Evolutionary conservation across 129 eudicot genomes (phyloP).

Genomic region (Ambrosia trifida): DNA sequence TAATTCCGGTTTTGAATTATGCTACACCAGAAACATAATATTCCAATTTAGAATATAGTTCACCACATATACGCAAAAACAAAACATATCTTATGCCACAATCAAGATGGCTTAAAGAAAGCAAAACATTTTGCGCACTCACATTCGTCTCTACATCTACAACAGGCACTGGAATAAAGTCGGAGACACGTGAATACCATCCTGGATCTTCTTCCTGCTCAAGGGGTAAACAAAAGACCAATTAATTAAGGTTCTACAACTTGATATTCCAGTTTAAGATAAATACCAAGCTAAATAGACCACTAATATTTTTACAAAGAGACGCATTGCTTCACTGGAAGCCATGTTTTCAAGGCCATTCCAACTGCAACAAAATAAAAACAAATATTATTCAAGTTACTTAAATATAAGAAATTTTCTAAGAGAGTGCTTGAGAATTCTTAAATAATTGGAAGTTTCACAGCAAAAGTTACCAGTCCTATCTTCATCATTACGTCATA

Average conservation of each 20-base stretch:
- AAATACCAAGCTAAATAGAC: slow-evolving; percentile 33
- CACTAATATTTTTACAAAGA: slow-evolving; percentile 93
- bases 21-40: slow-evolving; percentile 40
- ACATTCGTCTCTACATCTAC: slow-evolving; percentile 77
- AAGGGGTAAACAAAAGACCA: slow-evolving; percentile 14
- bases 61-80: background rate
- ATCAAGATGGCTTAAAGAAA: background rate
- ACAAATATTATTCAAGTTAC: slow-evolving; percentile 20
- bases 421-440: no score
- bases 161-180: slow-evolving; percentile 61
- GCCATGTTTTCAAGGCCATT: slow-evolving; percentile 94
- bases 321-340: slow-evolving; percentile 96
- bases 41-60: background rate
- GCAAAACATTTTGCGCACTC: slow-evolving; percentile 34
- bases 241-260: background rate
- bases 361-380: slow-evolving; percentile 65
- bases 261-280: slow-evolving; percentile 12
- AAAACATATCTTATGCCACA: slow-evolving; percentile 1
- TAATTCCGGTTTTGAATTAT: slow-evolving; percentile 43
- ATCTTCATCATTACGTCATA: no score
- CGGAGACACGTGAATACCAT: slow-evolving; percentile 87
- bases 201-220: slow-evolving; percentile 97
- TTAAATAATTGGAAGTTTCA: no score
- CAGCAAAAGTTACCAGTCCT: no score
- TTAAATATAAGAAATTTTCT: slow-evolving; percentile 2